Conservation (phyloP, 192 early-diverging fungal species). For the Coemansia sp. region DNA sequence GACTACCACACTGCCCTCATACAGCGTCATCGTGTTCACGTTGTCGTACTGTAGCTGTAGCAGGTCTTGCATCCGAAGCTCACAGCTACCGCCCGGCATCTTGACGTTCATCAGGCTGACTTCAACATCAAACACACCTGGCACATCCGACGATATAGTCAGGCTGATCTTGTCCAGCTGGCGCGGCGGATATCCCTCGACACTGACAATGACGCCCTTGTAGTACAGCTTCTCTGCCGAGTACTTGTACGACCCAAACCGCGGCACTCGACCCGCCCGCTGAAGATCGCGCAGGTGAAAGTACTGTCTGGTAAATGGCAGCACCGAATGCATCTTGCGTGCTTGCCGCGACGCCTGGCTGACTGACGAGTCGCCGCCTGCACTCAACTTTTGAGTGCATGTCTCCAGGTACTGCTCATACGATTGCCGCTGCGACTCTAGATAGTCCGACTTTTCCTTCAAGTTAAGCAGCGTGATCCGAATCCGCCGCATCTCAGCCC, state of each 20-base stretch:
- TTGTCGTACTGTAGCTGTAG: conserved; percentile 93
- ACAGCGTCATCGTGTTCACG: conserved; percentile 83
- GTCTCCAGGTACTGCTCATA: conserved; percentile 89
- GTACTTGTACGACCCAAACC: conserved; percentile 98
- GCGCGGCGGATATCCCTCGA: conserved; percentile 78
- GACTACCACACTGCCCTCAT: conserved; percentile 88
- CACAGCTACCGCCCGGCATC: conserved; percentile 66
- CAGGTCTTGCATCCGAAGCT: conserved; percentile 88
- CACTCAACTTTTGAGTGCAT: conserved; percentile 84
- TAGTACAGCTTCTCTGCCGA: conserved; percentile 89
- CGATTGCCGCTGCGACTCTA: conserved; percentile 83
- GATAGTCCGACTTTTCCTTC: conserved; percentile 76
- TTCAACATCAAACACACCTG: conserved; percentile 87
- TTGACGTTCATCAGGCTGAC: conserved; percentile 72
- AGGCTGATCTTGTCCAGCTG: conserved; percentile 87
- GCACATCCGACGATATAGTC: conserved; percentile 87
- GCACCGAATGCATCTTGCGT: conserved; percentile 54
- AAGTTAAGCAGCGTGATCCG: conserved; percentile 78
- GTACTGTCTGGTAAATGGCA: conserved; percentile 94
- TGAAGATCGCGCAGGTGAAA: conserved; percentile 87
- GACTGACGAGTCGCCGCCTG: conserved; percentile 50
- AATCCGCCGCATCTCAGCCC: conserved; percentile 70
- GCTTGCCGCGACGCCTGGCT: conserved; percentile 57
- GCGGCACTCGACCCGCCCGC: conserved; percentile 80
- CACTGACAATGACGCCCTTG: conserved; percentile 84